phyloP scores from a whole-genome alignment of 257 asterid genomes.

The Solanum sitiens region DNA sequence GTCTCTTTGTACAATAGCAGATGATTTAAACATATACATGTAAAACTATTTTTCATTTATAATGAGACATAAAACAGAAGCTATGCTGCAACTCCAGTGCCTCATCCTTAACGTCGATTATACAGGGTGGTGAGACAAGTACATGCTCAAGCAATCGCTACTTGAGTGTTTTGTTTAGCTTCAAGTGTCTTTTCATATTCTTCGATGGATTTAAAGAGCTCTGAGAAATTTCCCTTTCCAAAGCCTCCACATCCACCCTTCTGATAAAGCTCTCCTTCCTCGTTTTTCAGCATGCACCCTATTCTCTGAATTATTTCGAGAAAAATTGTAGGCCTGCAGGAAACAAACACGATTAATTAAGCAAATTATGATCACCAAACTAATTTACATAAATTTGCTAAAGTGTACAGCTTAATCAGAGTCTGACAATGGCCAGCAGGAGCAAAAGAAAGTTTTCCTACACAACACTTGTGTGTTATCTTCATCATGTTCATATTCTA shows the following conservation, averaged over 20 bases:
- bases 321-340: neutral
- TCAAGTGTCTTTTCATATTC: conserved; percentile 87
- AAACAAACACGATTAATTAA: neutral
- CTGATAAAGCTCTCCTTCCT: conserved; percentile 48
- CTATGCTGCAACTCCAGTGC: neutral
- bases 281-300: neutral
- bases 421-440: neutral
- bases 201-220: conserved; percentile 81
- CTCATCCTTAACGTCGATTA: neutral
- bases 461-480: neutral
- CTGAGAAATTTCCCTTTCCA: conserved; percentile 91
- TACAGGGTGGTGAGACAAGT: neutral
- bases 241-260: conserved; percentile 98
- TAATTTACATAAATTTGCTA: neutral
- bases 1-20: neutral
- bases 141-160: neutral
- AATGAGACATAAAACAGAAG: neutral
- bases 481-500: neutral
- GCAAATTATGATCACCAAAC: neutral
- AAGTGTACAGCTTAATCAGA: neutral
- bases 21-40: neutral
- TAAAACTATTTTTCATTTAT: neutral
- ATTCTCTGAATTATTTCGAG: neutral
- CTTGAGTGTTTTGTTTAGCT: conserved; percentile 23
- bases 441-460: neutral